phyloP scores from a whole-genome alignment of 2,329 filamentous ascomycete species.

The Xylaria sp. region DNA sequence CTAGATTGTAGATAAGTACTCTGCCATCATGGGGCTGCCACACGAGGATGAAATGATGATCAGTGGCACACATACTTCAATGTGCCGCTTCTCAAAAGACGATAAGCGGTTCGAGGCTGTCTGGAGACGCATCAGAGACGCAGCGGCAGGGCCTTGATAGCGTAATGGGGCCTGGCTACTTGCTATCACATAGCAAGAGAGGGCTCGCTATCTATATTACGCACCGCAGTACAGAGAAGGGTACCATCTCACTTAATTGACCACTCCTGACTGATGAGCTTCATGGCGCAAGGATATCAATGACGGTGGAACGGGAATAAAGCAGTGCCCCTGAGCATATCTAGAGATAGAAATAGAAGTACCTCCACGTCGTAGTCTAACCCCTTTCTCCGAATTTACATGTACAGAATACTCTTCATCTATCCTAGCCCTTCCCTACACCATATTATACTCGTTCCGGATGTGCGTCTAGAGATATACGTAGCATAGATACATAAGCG shows the following conservation, averaged over 20 bases:
- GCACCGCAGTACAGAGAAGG: background rate
- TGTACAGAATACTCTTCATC: too few relatives aligned
- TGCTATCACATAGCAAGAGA: background rate
- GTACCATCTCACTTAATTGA: background rate
- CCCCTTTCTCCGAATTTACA: too few relatives aligned
- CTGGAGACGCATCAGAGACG: constrained; percentile 17
- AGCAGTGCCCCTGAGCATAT: too few relatives aligned
- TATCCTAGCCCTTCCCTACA: too few relatives aligned
- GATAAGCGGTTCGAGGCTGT: constrained; percentile 16
- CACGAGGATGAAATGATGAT: constrained; percentile 25
- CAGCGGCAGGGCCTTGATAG: background rate
- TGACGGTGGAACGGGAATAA: too few relatives aligned
- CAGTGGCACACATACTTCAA: constrained; percentile 23
- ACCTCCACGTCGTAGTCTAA: too few relatives aligned
- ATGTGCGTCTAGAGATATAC: too few relatives aligned
- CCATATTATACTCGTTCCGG: too few relatives aligned
- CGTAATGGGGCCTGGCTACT: background rate
- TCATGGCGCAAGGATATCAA: too few relatives aligned
- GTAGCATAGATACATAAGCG: too few relatives aligned
- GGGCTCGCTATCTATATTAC: background rate
- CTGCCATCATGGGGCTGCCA: constrained; percentile 16
- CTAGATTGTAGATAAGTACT: constrained; percentile 25
- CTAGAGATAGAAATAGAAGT: too few relatives aligned
- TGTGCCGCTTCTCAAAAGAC: constrained; percentile 20
- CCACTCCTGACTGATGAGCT: too few relatives aligned